phyloP scores from a whole-genome alignment of 2,329 filamentous ascomycete species.

The Exutisphaerella laricina region DNA sequence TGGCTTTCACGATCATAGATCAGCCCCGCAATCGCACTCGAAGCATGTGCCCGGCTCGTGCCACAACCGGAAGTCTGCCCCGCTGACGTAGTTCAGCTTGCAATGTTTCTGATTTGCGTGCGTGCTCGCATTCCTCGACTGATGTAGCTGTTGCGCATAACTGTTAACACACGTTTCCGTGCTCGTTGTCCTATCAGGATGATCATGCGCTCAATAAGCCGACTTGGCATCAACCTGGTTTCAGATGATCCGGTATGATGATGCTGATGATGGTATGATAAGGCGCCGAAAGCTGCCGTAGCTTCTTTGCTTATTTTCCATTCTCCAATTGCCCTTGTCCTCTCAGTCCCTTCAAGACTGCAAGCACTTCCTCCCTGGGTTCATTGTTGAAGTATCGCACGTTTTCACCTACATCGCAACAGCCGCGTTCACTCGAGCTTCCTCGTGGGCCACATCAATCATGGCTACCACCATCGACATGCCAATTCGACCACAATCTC shows the following conservation, averaged over 20 bases:
- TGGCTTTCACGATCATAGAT: too few relatives aligned
- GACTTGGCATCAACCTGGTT: background rate
- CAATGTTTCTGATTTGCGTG: background rate
- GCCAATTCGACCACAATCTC: background rate
- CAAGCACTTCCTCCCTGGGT: background rate
- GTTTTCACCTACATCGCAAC: background rate
- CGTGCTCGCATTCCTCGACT: background rate
- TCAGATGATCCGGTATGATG: background rate
- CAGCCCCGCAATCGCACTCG: too few relatives aligned
- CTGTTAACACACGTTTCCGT: too few relatives aligned
- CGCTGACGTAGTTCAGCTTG: background rate
- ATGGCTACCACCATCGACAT: background rate
- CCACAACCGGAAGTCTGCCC: background rate
- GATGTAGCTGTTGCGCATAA: too few relatives aligned
- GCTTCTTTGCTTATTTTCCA: constrained; percentile 1
- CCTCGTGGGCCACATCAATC: background rate
- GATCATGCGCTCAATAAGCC: background rate
- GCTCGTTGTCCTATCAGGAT: too few relatives aligned
- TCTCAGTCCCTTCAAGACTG: background rate
- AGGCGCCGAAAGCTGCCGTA: background rate
- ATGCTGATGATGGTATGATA: background rate
- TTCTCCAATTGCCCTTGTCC: background rate
- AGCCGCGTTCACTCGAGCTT: background rate
- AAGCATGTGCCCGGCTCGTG: too few relatives aligned
- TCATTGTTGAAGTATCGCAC: background rate